A percentile compares a stretch with the other conserved stretches of the same genome.
Conservation (phyloP, 1,139 yeast species). For the Blastobotrys serpentis region DNA sequence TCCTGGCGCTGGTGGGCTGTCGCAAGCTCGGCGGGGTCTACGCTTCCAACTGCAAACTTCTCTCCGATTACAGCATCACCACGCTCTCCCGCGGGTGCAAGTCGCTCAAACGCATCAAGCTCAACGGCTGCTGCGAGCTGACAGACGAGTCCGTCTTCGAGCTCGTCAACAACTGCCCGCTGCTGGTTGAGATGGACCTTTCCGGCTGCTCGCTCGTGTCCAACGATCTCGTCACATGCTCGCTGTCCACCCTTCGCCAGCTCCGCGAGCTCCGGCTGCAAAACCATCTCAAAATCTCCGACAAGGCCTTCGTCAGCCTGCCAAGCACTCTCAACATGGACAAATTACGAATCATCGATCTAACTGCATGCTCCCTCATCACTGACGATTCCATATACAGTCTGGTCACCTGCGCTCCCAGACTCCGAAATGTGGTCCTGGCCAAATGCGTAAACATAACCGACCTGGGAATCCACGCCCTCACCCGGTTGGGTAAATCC, state of each 20-base stretch:
- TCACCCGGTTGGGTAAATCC: slow-evolving; percentile 73
- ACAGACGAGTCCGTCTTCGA: slow-evolving; percentile 65
- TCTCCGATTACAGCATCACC: slow-evolving; percentile 66
- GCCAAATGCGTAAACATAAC: slow-evolving; percentile 89
- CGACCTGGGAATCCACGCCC: slow-evolving; percentile 72
- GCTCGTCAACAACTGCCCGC: slow-evolving; percentile 68
- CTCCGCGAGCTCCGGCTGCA: slow-evolving; percentile 83
- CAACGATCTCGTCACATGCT: slow-evolving; percentile 56
- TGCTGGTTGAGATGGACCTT: slow-evolving; percentile 85
- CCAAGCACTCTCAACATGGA: slow-evolving; percentile 40
- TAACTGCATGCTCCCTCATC: slow-evolving; percentile 79
- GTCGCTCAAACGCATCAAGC: slow-evolving; percentile 75
- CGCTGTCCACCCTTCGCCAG: slow-evolving; percentile 65
- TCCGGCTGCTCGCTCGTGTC: slow-evolving; percentile 78
- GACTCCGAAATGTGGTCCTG: slow-evolving; percentile 79
- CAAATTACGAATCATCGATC: slow-evolving; percentile 72
- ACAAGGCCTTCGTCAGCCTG: slow-evolving; percentile 45
- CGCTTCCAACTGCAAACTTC: slow-evolving; percentile 76
- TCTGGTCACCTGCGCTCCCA: slow-evolving; percentile 75
- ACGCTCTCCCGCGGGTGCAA: slow-evolving; percentile 63
- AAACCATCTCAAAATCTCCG: slow-evolving; percentile 68
- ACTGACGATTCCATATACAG: slow-evolving; percentile 78
- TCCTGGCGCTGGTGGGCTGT: slow-evolving; percentile 70
- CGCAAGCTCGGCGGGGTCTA: slow-evolving; percentile 82
- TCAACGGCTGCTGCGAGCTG: slow-evolving; percentile 68